Base-by-base conservation (phyloP, 2,329 filamentous ascomycete species). In the Stagonosporopsis tanaceti region DNA sequence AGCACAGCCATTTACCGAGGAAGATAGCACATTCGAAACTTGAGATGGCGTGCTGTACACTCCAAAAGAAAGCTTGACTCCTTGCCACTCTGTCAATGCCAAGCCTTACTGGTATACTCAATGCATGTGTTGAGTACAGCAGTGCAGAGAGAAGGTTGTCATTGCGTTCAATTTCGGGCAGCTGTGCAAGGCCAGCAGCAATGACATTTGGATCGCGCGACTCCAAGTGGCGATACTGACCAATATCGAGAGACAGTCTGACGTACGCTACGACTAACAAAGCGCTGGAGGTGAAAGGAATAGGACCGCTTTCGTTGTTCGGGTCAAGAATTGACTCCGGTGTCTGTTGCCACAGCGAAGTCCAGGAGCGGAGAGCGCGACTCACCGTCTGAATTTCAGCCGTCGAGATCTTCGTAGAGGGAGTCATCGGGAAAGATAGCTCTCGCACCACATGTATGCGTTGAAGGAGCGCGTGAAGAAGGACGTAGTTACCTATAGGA, bases 1-100 rank as follows among this genome's bases (percentile, higher is more conserved):
- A 70, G 56, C 41, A 82, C 3, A 73, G 71, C 80, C 81, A 82
- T 58, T 85, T 85, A 14, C 81, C 82, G 0, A 86, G 69, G 2
- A 86, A 70, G 0, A 86, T 78, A 0, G 82, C 82, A 20, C 83
- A 85, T 62, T 86, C 84, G 0, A 86, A 74, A 1, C 81, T 81
- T 4, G 81, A 84, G 0, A 86, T 74, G 0, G 82, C 82, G 50
- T 86, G 83, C n/a, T 84, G 77, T 2, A 84, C 82, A 4, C 82
- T 84, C 83, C 84, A 86, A 45, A 85, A 82, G 41, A 84, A 83
- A 0, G 83, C 82, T 47, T 85, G 83, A 15, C 82, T 86, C 15
- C 81, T 75, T 0, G 82, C 82, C 0, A 86, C 83, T 14, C 81
- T 79, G 48, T 84, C 82, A 15, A 86, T 80, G 0, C 84, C 84